phyloP scores from a whole-genome alignment of 2,329 filamentous ascomycete genomes.

The Penicillium janthinellum region DNA sequence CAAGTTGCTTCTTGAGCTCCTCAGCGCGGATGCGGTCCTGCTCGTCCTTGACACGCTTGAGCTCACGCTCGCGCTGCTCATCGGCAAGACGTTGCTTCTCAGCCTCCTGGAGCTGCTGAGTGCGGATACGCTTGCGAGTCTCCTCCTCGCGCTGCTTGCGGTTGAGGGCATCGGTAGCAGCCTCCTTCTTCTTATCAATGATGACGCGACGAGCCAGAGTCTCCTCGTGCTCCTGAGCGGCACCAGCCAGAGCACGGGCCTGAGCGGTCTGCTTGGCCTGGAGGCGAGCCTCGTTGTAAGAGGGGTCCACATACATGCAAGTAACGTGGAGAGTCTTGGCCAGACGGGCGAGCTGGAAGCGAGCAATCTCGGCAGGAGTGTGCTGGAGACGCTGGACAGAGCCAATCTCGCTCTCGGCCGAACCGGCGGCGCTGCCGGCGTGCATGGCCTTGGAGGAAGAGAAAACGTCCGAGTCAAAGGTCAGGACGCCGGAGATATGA shows the following conservation, averaged over 20 bases:
- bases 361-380: conserved; percentile 96
- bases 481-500: conserved; percentile 90
- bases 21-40: conserved; percentile 87
- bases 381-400: conserved; percentile 94
- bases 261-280: conserved; percentile 79
- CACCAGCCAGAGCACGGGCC: conserved; percentile 78
- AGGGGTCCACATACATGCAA: conserved; percentile 92
- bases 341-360: conserved; percentile 87
- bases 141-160: conserved; percentile 92
- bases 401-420: conserved; percentile 79
- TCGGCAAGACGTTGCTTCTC: conserved; percentile 87
- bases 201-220: conserved; percentile 82
- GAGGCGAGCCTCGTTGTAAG: conserved; percentile 78
- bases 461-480: conserved; percentile 98
- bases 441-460: conserved; percentile 92
- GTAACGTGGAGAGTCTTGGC: conserved; percentile 90
- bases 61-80: conserved; percentile 88
- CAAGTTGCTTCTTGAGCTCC: conserved; percentile 89
- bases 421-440: conserved; percentile 79
- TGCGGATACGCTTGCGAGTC: conserved; percentile 79
- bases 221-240: conserved; percentile 87
- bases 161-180: conserved; percentile 83
- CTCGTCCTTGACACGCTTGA: conserved; percentile 81
- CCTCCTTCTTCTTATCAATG: conserved; percentile 96
- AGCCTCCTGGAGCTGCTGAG: conserved; percentile 84